Evolutionary conservation across 2,329 filamentous ascomycete species (phyloP).

Genomic region (Arthrinium puccinioides): DNA sequence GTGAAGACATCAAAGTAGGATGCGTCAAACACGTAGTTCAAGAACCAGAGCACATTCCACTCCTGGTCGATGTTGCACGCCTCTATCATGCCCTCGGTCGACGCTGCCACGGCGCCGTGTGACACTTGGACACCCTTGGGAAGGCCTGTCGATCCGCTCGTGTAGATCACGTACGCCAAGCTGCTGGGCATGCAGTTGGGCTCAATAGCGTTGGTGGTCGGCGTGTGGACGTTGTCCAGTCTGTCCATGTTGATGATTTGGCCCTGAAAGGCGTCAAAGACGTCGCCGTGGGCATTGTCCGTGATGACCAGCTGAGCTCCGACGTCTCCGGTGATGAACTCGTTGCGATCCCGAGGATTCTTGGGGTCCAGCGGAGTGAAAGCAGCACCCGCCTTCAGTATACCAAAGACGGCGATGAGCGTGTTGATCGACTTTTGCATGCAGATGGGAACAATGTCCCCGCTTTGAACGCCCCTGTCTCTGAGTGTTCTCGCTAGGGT

Average conservation of each 20-base stretch:
- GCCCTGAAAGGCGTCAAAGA: conserved; percentile 20
- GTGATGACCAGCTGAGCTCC: conserved; percentile 5
- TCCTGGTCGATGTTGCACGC: conserved; percentile 6
- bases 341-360: conserved; percentile 12
- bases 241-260: neutral
- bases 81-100: conserved; percentile 6
- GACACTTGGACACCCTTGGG: neutral
- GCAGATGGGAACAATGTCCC: conserved; percentile 11
- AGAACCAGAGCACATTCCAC: conserved; percentile 14
- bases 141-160: neutral
- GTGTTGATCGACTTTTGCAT: conserved; percentile 14
- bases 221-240: neutral
- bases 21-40: conserved; percentile 30
- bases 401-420: conserved; percentile 14
- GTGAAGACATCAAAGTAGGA: conserved; percentile 29
- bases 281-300: conserved; percentile 22
- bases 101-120: conserved; percentile 8
- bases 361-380: conserved; percentile 18
- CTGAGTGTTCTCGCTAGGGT: conserved; percentile 6
- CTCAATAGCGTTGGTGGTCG: neutral
- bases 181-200: neutral
- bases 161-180: conserved; percentile 6
- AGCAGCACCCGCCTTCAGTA: conserved; percentile 21
- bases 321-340: conserved; percentile 8
- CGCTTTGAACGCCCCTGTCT: conserved; percentile 5